Evolutionary conservation across 2,329 filamentous ascomycete genomes (phyloP), one percentile per base, ranked within the genome.

Genomic region (Penicillium psychrosexuale): DNA sequence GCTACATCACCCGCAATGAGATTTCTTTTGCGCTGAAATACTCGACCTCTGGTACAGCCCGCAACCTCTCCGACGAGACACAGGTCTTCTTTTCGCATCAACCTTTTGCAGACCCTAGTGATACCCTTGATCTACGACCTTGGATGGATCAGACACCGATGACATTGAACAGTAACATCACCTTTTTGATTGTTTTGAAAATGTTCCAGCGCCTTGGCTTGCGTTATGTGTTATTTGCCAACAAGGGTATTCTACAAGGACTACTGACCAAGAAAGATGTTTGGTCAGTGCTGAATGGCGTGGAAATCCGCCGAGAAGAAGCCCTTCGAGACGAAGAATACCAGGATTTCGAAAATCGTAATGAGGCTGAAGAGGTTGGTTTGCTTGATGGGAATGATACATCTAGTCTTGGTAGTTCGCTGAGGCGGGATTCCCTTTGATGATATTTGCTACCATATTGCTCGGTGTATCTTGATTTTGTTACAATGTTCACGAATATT

Each of bases 81-180:
- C 89, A 93, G 69, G 87, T 88, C 40, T 91, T 89, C 74, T 97
- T 99, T 75, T 82, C 84, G 1, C 90, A 95, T 69, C 89, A 92
- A 67, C 87, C 89, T 2, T 85, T 93, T 51, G 87, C 88, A 0
- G 90, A 96, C 66, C 88, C 90, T 0, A 79, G 82, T 19, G 82
- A 84, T 15, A 91, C 88, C 0, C 84, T 99, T 37, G 94, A 99
- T 74, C 81, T 99, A 11, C 82, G 93, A 8, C 92, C 92, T 2
- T 99, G 94, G 94, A 97, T 99, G 91, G 94, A 99, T 72, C 93
- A 97, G 73, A 99, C 94, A 0, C 94, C 94, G 0, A 89, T 99
- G 44, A 97, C 94, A 0, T 80, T 97, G 17, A 89, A 91, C 39
- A 86, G 85, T 22, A 84, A 86, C 59, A 86, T 86, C 15, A 87